Base-by-base conservation (phyloP, 148 eudicot species). In the Heliamphora exappendiculata region DNA sequence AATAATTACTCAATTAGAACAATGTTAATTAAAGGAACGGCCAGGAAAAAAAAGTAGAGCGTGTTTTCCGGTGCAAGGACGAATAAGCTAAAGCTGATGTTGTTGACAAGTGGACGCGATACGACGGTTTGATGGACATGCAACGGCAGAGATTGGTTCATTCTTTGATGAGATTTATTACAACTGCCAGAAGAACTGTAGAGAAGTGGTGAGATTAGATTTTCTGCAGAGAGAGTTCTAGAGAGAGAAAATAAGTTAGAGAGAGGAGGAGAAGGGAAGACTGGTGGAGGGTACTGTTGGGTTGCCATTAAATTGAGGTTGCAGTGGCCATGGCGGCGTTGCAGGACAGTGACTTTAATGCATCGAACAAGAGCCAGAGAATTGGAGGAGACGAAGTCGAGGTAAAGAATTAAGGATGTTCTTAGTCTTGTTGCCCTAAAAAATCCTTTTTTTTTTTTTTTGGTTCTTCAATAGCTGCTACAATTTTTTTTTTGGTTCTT, bases 321-420 rank as follows among this genome's bases (percentile, higher is more conserved):
- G 78, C 80, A 82, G 85, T 39, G 63, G 64, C 86, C 81, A 85
- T 88, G 98, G 98, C 98, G 98, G 98, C 98, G 94, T 90, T 83
- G 90, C 96, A 89, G 97, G 19, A 80, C 69, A 81, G 79, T 80
- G 86, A 90, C 70, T 88, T 93, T 86, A 92, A 86, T 92, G 86
- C 88, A 76, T 53, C 86, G 36, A 76, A 74, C 39, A 73, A 59
- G 28, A 44, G n/a, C 26, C 64, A 41, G 66, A 79, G 59, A 77
- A 57, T 42, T 36, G 7, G 44, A 44, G 67, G 10, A 12, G 8
- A 36, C 14, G 53, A 20, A 5, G 51, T 59, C 54, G 39, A 66
- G 70, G 31, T 69, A 69, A 53, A 28, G 59, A 44, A 33, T n/a
- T n/a, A 37, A 24, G n/a, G 69, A 33, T 39, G n/a, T 31, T 65